Percentiles rank a stretch among this genome's conserved stretches.
Evolutionary conservation across 805 yeast species (phyloP).

Genomic region (Starmerella khaoyaiensis): DNA sequence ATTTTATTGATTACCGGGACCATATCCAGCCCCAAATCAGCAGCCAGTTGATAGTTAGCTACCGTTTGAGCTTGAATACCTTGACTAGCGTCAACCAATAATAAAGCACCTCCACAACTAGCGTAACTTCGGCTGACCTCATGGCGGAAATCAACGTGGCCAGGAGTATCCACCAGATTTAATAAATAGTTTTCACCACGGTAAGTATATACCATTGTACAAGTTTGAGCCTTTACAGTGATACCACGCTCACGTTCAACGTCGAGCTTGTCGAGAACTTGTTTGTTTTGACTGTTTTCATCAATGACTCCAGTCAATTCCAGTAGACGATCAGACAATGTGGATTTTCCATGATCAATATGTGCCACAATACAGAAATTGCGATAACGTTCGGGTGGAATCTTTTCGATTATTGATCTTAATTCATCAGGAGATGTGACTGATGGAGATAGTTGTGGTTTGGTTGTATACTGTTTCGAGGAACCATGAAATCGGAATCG

Average conservation of each 20-base stretch:
- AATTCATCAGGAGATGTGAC: conserved; percentile 28
- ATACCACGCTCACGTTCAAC: conserved; percentile 95
- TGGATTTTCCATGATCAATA: conserved; percentile 70
- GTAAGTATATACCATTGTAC: conserved; percentile 73
- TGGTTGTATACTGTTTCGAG: neutral
- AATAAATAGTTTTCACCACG: conserved; percentile 62
- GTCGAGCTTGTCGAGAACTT: conserved; percentile 79
- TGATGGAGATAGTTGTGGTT: conserved; percentile 3
- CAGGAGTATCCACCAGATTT: conserved; percentile 93
- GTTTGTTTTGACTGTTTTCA: conserved; percentile 54
- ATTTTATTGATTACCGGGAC: conserved; percentile 87
- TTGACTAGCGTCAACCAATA: conserved; percentile 86
- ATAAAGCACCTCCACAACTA: conserved; percentile 85
- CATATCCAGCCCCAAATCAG: conserved; percentile 65
- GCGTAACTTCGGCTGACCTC: conserved; percentile 93
- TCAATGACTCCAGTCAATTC: conserved; percentile 83
- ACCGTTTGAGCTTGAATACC: conserved; percentile 98
- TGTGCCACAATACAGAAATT: conserved; percentile 94
- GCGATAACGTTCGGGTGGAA: conserved; percentile 72
- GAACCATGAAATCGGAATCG: no score
- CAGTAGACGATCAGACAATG: conserved; percentile 73
- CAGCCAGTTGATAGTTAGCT: conserved; percentile 88
- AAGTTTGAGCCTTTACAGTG: conserved; percentile 94
- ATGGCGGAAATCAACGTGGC: conserved; percentile 90
- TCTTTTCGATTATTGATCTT: conserved; percentile 61